These are phyloP conservation scores for Ruellia speciosa DNA, from an alignment of 305 asterid species.

Conservation along the genomic window DNA sequence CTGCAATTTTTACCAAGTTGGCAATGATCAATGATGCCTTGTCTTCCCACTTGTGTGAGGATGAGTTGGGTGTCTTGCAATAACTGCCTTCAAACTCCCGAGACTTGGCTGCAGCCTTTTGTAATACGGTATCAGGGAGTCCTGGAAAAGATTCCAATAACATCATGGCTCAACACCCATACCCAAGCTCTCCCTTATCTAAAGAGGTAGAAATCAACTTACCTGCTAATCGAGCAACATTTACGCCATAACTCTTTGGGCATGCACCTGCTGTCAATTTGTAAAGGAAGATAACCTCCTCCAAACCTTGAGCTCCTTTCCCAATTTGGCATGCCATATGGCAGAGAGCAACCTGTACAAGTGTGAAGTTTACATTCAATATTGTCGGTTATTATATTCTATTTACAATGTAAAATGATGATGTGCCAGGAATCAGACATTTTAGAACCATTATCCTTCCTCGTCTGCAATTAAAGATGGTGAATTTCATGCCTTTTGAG, in stretches of 20 bases:
- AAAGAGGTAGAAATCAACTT: conserved; percentile 6
- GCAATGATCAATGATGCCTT: conserved; percentile 29
- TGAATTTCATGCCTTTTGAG: too few relatives aligned
- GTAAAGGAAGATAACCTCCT: conserved; percentile 89
- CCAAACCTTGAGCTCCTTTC: conserved; percentile 56
- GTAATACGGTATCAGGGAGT: conserved; percentile 72
- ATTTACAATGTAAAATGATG: too few relatives aligned
- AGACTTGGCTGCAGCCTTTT: conserved; percentile 67
- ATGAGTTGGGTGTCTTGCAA: conserved; percentile 31
- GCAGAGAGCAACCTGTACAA: conserved; percentile 65
- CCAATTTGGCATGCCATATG: conserved; percentile 94
- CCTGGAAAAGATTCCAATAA: conserved; percentile 39
- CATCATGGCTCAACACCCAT: not conserved
- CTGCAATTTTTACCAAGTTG: conserved; percentile 31
- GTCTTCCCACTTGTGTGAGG: conserved; percentile 36
- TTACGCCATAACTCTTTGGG: conserved; percentile 96
- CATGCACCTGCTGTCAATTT: conserved; percentile 84
- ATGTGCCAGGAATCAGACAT: too few relatives aligned
- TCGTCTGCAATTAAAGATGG: too few relatives aligned
- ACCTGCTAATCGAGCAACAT: conserved; percentile 96
- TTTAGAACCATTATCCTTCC: too few relatives aligned
- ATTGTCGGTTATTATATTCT: not conserved
- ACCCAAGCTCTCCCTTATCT: too few relatives aligned
- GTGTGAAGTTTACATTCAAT: not conserved
- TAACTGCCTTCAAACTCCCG: conserved; percentile 60